Base-by-base conservation (phyloP, 257 asterid genomes). In the Cinchona pubescens region DNA sequence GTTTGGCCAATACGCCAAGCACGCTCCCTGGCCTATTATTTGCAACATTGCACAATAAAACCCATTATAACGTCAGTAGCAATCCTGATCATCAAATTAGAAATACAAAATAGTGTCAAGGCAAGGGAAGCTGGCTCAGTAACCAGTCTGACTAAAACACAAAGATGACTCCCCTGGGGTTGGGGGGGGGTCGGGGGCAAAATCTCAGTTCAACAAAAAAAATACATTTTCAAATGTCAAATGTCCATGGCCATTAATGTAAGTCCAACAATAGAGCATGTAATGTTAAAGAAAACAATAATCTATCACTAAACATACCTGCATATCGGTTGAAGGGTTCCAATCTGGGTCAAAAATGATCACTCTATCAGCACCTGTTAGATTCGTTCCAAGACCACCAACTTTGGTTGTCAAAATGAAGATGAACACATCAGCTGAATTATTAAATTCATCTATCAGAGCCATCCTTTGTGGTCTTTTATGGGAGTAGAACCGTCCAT, bases 1-100 rank as follows among this genome's bases (percentile, higher is more conserved):
- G 78, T 88, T 85, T 95, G 99, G 77, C 99, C 99, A 89, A 95
- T 95, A 76, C 99, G 99, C 98, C 99, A 95, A 30, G 99, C 99
- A 72, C 99, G 99, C 84, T 95, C 99, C 80, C 98, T 86, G 51
- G 99, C 99, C 99, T 95, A 88, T 79, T 75, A 25, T 29, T 48
- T 67, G 32, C 53, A 77, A 81, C 60, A 69, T 38, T 55, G 45
- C 19, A 49, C 78, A 65, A 72, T 16, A 0, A 21, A 5, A 51
- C 1, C 25, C 25, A 65, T 48, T 75, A 69, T 38, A 72, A 75
- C 73, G 37, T 60, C 40, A 40, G 68, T 11, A 43, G 30, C 5
- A 73, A 27, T 60, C 27, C 40, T 56, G 69, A 49, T 45, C 69
- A 43, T 43, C 15, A 51, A 60, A 48, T n/a, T 42, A 40, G 7